Evolutionary conservation across 2,329 filamentous ascomycete genomes (phyloP).

Genomic region (Aureobasidium sp.): DNA sequence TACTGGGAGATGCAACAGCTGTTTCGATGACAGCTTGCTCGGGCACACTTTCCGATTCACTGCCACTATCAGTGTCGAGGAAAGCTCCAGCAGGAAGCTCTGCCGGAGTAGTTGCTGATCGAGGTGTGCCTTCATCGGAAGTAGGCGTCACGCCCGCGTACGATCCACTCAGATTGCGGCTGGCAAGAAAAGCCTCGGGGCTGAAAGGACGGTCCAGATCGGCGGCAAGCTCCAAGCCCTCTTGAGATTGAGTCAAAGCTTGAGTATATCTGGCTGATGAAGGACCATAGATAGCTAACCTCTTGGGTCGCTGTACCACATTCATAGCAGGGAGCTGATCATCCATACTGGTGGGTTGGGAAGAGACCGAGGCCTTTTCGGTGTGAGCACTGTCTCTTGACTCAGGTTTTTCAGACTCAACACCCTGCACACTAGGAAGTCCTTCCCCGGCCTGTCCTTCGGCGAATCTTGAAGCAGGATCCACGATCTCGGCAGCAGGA

Average conservation of each 20-base stretch:
- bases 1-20: background rate
- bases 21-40: background rate
- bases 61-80: background rate
- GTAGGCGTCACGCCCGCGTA: background rate
- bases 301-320: constrained; percentile 6
- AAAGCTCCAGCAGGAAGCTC: background rate
- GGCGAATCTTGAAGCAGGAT: background rate
- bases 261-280: constrained; percentile 6
- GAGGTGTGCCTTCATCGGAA: background rate
- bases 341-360: constrained; percentile 1
- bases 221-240: constrained; percentile 3
- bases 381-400: constrained; percentile 9
- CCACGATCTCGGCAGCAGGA: background rate
- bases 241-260: background rate
- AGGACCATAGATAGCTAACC: constrained; percentile 9
- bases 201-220: constrained; percentile 4
- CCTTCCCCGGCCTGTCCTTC: background rate
- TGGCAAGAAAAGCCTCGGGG: constrained; percentile 11
- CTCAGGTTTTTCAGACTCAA: background rate
- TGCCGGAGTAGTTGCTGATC: background rate
- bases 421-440: background rate
- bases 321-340: background rate
- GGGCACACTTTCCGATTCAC: background rate
- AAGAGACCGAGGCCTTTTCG: background rate
- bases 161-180: constrained; percentile 8